phyloP scores from a whole-genome alignment of 2,329 filamentous ascomycete genomes.

The Daldinia eschscholtzii region DNA sequence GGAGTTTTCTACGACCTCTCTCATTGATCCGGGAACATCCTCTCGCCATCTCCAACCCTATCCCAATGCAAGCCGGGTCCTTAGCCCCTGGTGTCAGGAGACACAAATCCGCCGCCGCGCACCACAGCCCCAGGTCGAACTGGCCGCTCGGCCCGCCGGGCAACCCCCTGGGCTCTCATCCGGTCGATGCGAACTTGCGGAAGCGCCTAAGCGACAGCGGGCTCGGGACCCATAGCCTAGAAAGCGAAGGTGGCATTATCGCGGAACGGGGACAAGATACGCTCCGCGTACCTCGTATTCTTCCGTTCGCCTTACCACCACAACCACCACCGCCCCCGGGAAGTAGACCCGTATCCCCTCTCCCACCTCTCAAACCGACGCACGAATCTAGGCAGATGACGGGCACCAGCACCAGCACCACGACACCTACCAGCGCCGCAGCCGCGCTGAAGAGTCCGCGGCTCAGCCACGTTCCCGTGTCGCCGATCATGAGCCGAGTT shows the following conservation, averaged over 20 bases:
- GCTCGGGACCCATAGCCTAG: neutral
- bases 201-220: slow-evolving; percentile 36
- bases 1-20: slow-evolving; percentile 38
- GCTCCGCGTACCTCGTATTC: slow-evolving; percentile 18
- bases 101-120: slow-evolving; percentile 22
- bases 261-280: neutral
- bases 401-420: slow-evolving; percentile 1
- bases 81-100: neutral
- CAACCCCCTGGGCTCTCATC: slow-evolving; percentile 48
- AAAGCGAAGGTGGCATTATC: neutral
- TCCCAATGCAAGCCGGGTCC: neutral
- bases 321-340: slow-evolving; percentile 24
- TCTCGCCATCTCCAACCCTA: slow-evolving; percentile 16
- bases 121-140: slow-evolving; percentile 43
- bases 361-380: slow-evolving; percentile 10
- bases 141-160: slow-evolving; percentile 46
- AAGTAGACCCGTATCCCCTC: slow-evolving; percentile 29
- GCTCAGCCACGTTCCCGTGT: slow-evolving; percentile 45
- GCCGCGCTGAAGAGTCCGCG: slow-evolving; percentile 41
- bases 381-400: neutral
- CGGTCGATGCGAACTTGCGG: slow-evolving; percentile 44
- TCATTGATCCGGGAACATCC: slow-evolving; percentile 45
- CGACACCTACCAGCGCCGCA: slow-evolving; percentile 24
- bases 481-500: slow-evolving; percentile 40
- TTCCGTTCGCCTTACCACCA: slow-evolving; percentile 24